Base-by-base conservation (phyloP, 805 yeast genomes). In the Yarrowia sp. region DNA sequence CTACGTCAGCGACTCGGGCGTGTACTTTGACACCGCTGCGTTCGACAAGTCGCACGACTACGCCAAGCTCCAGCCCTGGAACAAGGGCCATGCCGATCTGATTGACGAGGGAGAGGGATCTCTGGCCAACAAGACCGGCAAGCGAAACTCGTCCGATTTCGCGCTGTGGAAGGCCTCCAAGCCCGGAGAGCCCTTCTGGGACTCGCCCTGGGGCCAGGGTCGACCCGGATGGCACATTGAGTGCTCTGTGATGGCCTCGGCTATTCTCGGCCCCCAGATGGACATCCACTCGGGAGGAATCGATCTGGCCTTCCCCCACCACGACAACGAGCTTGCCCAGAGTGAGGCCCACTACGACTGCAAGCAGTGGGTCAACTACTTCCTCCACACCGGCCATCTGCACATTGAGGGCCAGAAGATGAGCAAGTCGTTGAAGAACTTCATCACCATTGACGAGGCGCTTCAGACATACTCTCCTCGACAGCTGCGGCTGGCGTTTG, bases 211-310 rank as follows among this genome's bases (percentile, higher is more conserved):
- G 98, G 99, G 99, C 35, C 83, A 83, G 70, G 99, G 99, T 67
- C 89, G 99, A 78, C 99, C 99, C 14, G 99, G 99, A 4, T 95
- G 99, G 99, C 99, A 95, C 78, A 95, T 95, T 78, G 99, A 95
- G 80, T 95, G 99, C 84, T 92, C 98, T 9, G 99, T 95, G 22
- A 95, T 95, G 99, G 98, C 98, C 1, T 85, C 92, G 66, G 97
- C 92, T 73, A 84, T 93, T 58, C 84, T 90, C 46, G 98, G 98
- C 5, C 79, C 85, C 22, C 83, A 84, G 70, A 90, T 95, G 84
- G 99, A 95, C 79, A 91, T 95, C 73, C 99, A 95, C 77, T 88
- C 97, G 16, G 99, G 99, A 70, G 99, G 99, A 72, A 87, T 95
- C 68, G 99, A 95, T 80, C 84, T 95, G 75, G 97, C 98, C 22